A percentile compares a stretch with the other conserved stretches of the same genome.
Conservation (phyloP, 1,284 basidiomycete species). For the Cryptococcus floricola region DNA sequence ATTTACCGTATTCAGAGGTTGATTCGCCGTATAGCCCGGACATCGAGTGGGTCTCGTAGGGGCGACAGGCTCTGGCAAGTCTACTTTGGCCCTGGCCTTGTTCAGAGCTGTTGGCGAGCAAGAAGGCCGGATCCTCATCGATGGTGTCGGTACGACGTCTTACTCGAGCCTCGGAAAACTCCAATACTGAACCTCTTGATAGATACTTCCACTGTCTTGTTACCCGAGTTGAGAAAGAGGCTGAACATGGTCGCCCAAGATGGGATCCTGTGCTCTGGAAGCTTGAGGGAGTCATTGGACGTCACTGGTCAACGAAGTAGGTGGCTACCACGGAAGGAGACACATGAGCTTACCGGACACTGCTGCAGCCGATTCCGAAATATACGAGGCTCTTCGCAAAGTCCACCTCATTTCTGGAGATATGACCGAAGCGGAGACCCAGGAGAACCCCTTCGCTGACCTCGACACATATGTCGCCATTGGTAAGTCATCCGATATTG, state of each 20-base stretch:
- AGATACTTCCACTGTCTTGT: conserved; percentile 56
- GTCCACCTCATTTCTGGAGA: conserved; percentile 53
- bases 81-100: conserved; percentile 63
- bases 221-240: conserved; percentile 58
- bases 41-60: conserved; percentile 77
- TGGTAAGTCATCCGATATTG: conserved; percentile 36
- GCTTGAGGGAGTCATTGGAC: conserved; percentile 64
- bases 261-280: conserved; percentile 49
- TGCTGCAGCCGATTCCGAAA: conserved; percentile 52
- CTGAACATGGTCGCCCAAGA: conserved; percentile 58
- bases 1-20: background rate
- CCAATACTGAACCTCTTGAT: background rate
- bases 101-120: conserved; percentile 68
- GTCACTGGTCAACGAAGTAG: conserved; percentile 31
- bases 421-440: conserved; percentile 48
- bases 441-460: conserved; percentile 55
- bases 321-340: background rate
- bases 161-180: background rate
- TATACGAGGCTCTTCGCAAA: conserved; percentile 57
- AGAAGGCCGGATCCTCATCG: conserved; percentile 64
- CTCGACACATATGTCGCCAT: conserved; percentile 50
- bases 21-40: conserved; percentile 52
- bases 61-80: conserved; percentile 64
- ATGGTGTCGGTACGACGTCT: conserved; percentile 56
- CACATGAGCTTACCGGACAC: background rate